Evolutionary conservation across 2,329 filamentous ascomycete species (phyloP), one percentile per base, ranked within the genome.

Genomic region (Sordariomycetes sp.): DNA sequence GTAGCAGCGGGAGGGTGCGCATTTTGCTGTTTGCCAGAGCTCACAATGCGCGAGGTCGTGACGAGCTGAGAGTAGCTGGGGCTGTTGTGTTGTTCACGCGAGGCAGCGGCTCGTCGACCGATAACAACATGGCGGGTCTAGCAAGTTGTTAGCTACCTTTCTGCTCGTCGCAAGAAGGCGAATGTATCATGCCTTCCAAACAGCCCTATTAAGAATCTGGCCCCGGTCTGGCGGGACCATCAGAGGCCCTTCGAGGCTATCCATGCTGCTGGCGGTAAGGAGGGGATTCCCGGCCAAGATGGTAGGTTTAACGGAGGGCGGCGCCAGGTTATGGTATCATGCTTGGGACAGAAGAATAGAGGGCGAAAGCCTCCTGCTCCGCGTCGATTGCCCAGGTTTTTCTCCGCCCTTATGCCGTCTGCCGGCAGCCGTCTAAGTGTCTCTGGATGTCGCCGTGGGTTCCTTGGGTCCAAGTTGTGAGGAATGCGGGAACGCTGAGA

Each of bases 41-140:
- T 52, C 8, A 25, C 19, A 12, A 35, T 30, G 19, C 33, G 33
- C 18, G 33, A 35, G 21, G 19, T 35, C 11, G 25, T 21, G 7
- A 35, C 24, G 26, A 35, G n/a, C 33, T 35, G 33, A n/a, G 26
- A 28, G 30, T 60, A 53, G 35, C 52, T 54, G 21, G 54, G 48
- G 41, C 54, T 60, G 20, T 52, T 41, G 34, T 57, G 54, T 19
- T 52, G 46, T 26, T 63, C 59, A 45, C 59, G 57, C n/a, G 33
- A 37, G 28, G 33, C 33, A 40, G 20, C 55, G 42, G 36, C 39
- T 44, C 53, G 53, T 35, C 50, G 49, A 36, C 72, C 72, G 37
- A 79, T 58, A 37, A 75, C 61, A 31, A 80, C 66, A 52, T 74
- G 78, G 54, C 76, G 74, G 48, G 67, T 46, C 75, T 79, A 20